Evolutionary conservation across 768 basidiomycete genomes (phyloP), one percentile per base, ranked within the genome.

Genomic region (Trametes cinnabarina): DNA sequence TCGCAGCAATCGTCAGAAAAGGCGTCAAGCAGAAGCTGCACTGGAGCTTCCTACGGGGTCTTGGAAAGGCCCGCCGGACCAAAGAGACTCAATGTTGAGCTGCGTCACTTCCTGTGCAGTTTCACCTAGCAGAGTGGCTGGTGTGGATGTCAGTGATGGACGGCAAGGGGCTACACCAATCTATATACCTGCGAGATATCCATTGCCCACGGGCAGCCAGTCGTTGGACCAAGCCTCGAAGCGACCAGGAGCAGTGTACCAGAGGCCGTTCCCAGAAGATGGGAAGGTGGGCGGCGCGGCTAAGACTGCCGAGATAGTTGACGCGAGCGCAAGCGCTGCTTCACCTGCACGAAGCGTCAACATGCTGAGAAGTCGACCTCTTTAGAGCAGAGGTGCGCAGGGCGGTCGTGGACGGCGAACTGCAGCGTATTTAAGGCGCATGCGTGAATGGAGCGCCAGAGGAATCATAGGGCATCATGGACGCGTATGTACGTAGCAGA

Each of bases 71-170:
- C 88, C 88, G 19, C 88, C 88, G 19, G 83, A 79, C 88, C 89
- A 90, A 9, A 91, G 73, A 14, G 85, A 84, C 65, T 91, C 88
- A 44, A 91, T 85, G 66, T 91, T 90, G 25, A 91, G 73, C 60
- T 86, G 86, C 10, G 79, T 83, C 15, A 73, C 73, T 69, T 90
- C 88, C 39, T 81, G 78, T 3, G 68, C 64, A 1, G 83, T 82
- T 4, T 83, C 85, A 1, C 88, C 88, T 8, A 81, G 81, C 19
- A 84, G 70, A 80, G 84, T 88, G 8, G 86, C 88, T 88, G 51
- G 42, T 28, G 48, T 9, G 10, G 49, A 47, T 42, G 14, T 40
- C 9, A 37, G 43, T 47, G 7, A 5, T 8, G 4, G 26, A 12
- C 32, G 40, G 43, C n/a, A 57, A n/a, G 28, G 5, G 11, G 3